Conservation (phyloP, 2,329 filamentous ascomycete species). For the Fusarium dlaminii region DNA sequence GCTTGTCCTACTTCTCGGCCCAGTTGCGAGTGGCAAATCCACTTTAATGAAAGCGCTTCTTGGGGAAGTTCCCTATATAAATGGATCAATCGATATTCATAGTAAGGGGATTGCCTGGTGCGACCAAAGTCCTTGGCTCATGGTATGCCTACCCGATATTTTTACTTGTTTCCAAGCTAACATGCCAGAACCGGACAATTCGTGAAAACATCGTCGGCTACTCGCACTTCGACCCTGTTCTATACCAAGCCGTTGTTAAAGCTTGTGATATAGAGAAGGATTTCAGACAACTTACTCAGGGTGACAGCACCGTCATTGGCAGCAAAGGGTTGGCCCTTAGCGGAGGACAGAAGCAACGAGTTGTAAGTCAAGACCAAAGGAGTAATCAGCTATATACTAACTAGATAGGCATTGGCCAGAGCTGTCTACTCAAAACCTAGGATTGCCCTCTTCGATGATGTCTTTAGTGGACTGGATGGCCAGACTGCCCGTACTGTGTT, state of each 20-base stretch:
- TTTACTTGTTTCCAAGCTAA: background rate
- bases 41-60: conserved; percentile 54
- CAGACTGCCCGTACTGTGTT: conserved; percentile 48
- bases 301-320: conserved; percentile 54
- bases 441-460: conserved; percentile 50
- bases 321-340: conserved; percentile 57
- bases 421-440: conserved; percentile 49
- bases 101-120: conserved; percentile 42
- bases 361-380: conserved; percentile 41
- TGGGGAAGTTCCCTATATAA: conserved; percentile 42
- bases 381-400: background rate
- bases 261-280: conserved; percentile 49
- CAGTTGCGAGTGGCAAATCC: conserved; percentile 57
- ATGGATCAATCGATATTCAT: conserved; percentile 32
- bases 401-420: conserved; percentile 48
- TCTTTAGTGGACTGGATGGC: conserved; percentile 51
- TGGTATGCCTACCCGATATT: conserved; percentile 22
- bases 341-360: conserved; percentile 57
- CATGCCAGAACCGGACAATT: conserved; percentile 45
- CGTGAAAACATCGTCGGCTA: conserved; percentile 49
- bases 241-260: conserved; percentile 41
- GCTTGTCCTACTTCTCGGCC: conserved; percentile 54
- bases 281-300: conserved; percentile 45
- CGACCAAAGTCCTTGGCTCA: conserved; percentile 49
- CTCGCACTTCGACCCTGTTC: conserved; percentile 36